Conservation (phyloP, 148 eudicot genomes). For the Cornus kousa region DNA sequence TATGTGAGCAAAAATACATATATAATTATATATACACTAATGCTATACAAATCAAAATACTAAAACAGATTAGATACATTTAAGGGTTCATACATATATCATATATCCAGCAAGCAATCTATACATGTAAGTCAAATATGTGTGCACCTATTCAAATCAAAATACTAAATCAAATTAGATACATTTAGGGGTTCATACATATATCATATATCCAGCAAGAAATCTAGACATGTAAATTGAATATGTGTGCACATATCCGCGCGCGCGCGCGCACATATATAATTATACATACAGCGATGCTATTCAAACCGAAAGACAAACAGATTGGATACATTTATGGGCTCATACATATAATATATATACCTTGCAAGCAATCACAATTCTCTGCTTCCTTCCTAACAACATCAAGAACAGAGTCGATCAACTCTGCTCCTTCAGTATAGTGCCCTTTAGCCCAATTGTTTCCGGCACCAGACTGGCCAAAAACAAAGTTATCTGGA, state of each 20-base stretch:
- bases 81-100: background rate
- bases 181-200: background rate
- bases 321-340: too few relatives aligned
- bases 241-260: background rate
- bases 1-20: too few relatives aligned
- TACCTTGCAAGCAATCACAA: constrained; percentile 71
- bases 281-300: background rate
- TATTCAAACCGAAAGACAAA: background rate
- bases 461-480: constrained; percentile 72
- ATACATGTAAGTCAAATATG: too few relatives aligned
- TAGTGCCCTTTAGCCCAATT: constrained; percentile 85
- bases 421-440: constrained; percentile 76
- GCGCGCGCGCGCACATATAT: too few relatives aligned
- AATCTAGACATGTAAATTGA: too few relatives aligned
- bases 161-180: too few relatives aligned
- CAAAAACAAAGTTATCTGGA: constrained; percentile 74
- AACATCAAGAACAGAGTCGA: constrained; percentile 74
- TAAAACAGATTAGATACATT: too few relatives aligned
- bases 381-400: constrained; percentile 71
- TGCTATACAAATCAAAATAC: too few relatives aligned
- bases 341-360: background rate
- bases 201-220: background rate
- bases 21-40: too few relatives aligned
- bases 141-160: too few relatives aligned
- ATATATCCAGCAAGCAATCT: too few relatives aligned